These are phyloP conservation scores for Nakazawaea anatomiae DNA, from an alignment of 805 yeast genomes.

Conservation along the genomic window DNA sequence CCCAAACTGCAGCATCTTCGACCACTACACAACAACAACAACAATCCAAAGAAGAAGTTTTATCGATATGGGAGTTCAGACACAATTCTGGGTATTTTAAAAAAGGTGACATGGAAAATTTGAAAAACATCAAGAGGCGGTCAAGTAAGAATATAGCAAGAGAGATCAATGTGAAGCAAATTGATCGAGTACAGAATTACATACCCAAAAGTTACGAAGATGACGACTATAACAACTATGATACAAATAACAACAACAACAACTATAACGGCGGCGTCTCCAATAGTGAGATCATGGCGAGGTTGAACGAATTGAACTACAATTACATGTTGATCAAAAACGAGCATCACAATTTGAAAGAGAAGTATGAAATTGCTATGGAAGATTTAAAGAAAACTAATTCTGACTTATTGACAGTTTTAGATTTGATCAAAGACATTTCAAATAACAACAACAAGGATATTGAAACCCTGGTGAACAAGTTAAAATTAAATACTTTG, in stretches of 20 bases:
- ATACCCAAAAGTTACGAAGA: slow-evolving; percentile 6
- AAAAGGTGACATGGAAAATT: slow-evolving; percentile 72
- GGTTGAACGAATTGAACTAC: slow-evolving; percentile 31
- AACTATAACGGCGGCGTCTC: not conserved
- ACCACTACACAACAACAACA: slow-evolving; percentile 10
- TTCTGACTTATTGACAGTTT: slow-evolving; percentile 44
- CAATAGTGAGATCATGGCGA: slow-evolving; percentile 7
- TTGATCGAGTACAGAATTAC: slow-evolving; percentile 7
- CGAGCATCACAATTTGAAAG: slow-evolving; percentile 35
- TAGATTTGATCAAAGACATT: slow-evolving; percentile 33
- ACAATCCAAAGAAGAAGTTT: slow-evolving; percentile 4
- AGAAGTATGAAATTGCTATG: slow-evolving; percentile 40
- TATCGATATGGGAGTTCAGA: slow-evolving; percentile 72
- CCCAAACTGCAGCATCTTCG: slow-evolving; percentile 7
- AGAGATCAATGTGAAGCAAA: slow-evolving; percentile 4
- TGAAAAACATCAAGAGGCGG: slow-evolving; percentile 74
- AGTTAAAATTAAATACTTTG: slow-evolving; percentile 20
- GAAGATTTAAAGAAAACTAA: slow-evolving; percentile 45
- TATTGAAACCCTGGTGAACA: slow-evolving; percentile 18
- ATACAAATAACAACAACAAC: not conserved
- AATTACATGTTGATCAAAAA: slow-evolving; percentile 30
- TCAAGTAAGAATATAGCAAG: slow-evolving; percentile 28
- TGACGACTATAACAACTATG: not conserved
- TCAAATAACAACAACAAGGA: slow-evolving; percentile 15
- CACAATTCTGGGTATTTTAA: slow-evolving; percentile 76